Evolutionary conservation across 2,329 filamentous ascomycete genomes (phyloP).

Genomic region (Penicillium brevicompactum): DNA sequence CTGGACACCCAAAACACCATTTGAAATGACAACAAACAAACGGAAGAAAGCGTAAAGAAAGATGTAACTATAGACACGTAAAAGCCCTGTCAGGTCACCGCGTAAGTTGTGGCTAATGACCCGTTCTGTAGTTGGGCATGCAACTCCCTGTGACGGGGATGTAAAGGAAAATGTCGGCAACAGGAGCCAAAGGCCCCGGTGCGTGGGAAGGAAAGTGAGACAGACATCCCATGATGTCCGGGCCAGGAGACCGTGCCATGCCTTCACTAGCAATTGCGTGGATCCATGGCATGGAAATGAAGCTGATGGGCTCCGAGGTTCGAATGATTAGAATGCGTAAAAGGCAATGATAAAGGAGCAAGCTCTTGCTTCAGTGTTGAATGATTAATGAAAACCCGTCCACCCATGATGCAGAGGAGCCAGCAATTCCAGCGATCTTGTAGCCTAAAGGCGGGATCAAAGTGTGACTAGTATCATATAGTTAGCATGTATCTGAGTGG

Average conservation of each 20-base stretch:
- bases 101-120: conserved; percentile 17
- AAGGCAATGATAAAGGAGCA: neutral
- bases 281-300: neutral
- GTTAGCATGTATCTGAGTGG: conserved; percentile 11
- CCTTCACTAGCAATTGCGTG: neutral
- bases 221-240: neutral
- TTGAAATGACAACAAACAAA: neutral
- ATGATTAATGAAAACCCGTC: conserved; percentile 85
- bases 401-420: conserved; percentile 77
- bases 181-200: neutral
- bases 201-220: neutral
- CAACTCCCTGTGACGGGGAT: conserved; percentile 1
- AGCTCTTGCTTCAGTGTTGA: conserved; percentile 55
- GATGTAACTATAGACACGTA: conserved; percentile 19
- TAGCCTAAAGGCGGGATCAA: conserved; percentile 89
- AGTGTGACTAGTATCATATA: conserved; percentile 64
- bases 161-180: conserved; percentile 7
- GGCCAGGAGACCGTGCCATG: neutral
- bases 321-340: neutral
- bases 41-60: conserved; percentile 5
- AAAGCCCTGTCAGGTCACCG: conserved; percentile 9
- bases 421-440: conserved; percentile 82
- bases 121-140: conserved; percentile 8
- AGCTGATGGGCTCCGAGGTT: neutral
- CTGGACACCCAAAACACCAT: conserved; percentile 11